Conservation (phyloP, 805 yeast species). For the Sporopachydermia lactativora region DNA sequence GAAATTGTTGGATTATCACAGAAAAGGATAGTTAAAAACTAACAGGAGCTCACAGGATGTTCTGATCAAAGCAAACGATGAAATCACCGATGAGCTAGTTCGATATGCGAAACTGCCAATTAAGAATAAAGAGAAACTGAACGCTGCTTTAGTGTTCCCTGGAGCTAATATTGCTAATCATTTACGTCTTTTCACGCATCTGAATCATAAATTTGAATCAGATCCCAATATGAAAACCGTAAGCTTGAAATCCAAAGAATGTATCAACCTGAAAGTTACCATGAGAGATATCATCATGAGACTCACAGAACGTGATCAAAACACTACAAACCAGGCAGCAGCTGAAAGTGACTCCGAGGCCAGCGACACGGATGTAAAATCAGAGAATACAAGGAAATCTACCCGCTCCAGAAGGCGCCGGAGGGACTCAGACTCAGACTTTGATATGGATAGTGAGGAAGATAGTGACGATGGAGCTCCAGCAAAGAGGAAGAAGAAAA, state of each 20-base stretch:
- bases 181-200: conserved; percentile 15
- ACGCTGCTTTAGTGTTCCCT: conserved; percentile 17
- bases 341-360: too few species aligned
- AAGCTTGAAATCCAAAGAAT: conserved; percentile 21
- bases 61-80: conserved; percentile 13
- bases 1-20: conserved; percentile 7
- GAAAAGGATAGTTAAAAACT: conserved; percentile 22
- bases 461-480: neutral
- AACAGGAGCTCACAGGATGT: conserved; percentile 21
- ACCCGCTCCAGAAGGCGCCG: too few species aligned
- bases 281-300: conserved; percentile 19
- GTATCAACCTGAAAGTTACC: conserved; percentile 19
- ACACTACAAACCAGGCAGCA: conserved; percentile 4
- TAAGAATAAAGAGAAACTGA: conserved; percentile 7
- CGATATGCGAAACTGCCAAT: conserved; percentile 7
- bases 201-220: conserved; percentile 6
- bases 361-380: conserved; percentile 8
- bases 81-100: conserved; percentile 9
- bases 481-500: neutral
- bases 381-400: conserved; percentile 8
- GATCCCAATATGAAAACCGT: conserved; percentile 11
- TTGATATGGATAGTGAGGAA: neutral
- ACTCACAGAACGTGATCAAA: conserved; percentile 12
- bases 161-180: conserved; percentile 22
- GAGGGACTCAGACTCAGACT: conserved; percentile 7